Conservation (phyloP, 2,329 filamentous ascomycete species). For the Intubia oerlemansii region DNA sequence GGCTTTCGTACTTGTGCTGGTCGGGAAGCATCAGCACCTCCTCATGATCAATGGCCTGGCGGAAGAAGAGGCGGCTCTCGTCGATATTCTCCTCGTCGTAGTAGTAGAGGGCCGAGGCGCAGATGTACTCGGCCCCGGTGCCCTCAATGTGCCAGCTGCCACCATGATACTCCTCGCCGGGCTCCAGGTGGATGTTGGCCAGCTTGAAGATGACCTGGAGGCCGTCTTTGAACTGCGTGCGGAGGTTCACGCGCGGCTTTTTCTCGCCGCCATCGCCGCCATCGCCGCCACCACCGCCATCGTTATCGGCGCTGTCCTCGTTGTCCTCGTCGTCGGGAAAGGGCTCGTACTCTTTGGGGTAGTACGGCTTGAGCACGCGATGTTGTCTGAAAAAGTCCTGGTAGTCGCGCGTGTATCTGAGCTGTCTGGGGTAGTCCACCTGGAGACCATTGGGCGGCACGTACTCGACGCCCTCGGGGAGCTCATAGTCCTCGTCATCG, state of each 20-base stretch:
- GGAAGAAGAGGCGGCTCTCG: constrained; percentile 21
- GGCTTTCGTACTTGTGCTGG: constrained; percentile 5
- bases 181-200: constrained; percentile 33
- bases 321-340: constrained; percentile 1
- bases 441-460: constrained; percentile 1
- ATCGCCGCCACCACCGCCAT: constrained; percentile 1
- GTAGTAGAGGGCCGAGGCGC: constrained; percentile 32
- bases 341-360: constrained; percentile 3
- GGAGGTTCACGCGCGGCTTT: constrained; percentile 1
- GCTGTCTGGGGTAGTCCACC: neutral
- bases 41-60: constrained; percentile 7
- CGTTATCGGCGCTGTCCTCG: neutral
- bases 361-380: constrained; percentile 4
- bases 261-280: neutral
- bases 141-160: constrained; percentile 17
- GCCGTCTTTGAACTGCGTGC: constrained; percentile 8
- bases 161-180: constrained; percentile 24
- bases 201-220: constrained; percentile 45
- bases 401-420: constrained; percentile 4
- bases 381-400: constrained; percentile 1
- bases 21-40: constrained; percentile 3
- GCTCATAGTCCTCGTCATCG: constrained; percentile 5
- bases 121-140: constrained; percentile 30
- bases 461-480: constrained; percentile 4
- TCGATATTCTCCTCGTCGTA: constrained; percentile 29